Evolutionary conservation across 78 protist genomes (phyloP).

Genomic region (Fonticula alba): DNA sequence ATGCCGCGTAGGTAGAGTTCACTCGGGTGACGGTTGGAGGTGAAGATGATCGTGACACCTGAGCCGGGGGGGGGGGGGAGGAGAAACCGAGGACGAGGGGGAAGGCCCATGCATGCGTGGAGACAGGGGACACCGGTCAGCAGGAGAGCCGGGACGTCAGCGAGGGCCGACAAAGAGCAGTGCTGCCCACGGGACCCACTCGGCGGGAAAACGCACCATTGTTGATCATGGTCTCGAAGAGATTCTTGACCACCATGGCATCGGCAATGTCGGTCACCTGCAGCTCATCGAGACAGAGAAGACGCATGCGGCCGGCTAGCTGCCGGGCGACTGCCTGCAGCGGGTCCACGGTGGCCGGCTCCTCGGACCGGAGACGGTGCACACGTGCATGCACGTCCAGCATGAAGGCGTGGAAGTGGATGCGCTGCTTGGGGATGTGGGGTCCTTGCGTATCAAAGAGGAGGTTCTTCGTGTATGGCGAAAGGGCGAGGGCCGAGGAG

Average conservation of each 20-base stretch:
- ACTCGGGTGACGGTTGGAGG: conserved; percentile 51
- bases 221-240: too few species aligned
- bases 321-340: conserved; percentile 2
- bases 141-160: too few species aligned
- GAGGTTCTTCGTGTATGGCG: too few species aligned
- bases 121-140: too few species aligned
- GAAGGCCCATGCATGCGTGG: too few species aligned
- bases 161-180: too few species aligned
- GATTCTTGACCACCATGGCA: conserved; percentile 54
- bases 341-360: not conserved
- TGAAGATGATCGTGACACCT: conserved; percentile 50
- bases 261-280: conserved; percentile 67
- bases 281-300: conserved; percentile 71
- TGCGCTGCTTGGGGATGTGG: conserved; percentile 21
- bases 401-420: conserved; percentile 69
- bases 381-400: conserved; percentile 41
- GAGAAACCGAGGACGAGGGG: too few species aligned
- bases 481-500: too few species aligned
- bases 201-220: conserved; percentile 16
- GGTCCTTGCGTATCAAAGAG: too few species aligned
- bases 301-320: conserved; percentile 13
- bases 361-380: conserved; percentile 13
- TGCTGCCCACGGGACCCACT: too few species aligned
- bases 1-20: conserved; percentile 53
- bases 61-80: too few species aligned